Percentiles rank a stretch among this genome's conserved stretches.
These are phyloP conservation scores for Botrytis fragariae DNA, from an alignment of 2,329 filamentous ascomycete species.

Conservation along the genomic window DNA sequence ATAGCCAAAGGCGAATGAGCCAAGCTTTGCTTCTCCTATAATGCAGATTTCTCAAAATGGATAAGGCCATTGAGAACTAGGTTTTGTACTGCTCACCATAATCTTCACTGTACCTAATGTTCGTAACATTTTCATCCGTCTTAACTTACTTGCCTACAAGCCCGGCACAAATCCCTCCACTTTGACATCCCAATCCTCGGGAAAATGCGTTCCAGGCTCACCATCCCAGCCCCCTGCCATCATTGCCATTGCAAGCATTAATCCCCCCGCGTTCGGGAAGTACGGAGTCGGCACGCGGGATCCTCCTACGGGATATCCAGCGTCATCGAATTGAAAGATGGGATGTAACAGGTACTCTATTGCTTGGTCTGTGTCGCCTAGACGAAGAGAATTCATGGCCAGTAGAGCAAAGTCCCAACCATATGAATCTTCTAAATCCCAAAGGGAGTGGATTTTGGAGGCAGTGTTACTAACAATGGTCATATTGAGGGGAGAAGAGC, in stretches of 20 bases:
- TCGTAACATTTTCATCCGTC: constrained; percentile 26
- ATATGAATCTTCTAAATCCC: constrained; percentile 44
- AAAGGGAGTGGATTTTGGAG: constrained; percentile 42
- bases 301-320: constrained; percentile 54
- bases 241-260: constrained; percentile 54
- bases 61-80: not conserved
- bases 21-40: no score
- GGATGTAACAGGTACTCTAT: constrained; percentile 47
- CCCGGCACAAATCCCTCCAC: constrained; percentile 49
- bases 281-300: constrained; percentile 55
- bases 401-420: constrained; percentile 49
- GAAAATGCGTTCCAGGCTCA: constrained; percentile 46
- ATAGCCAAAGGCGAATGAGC: no score
- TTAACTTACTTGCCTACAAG: constrained; percentile 59
- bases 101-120: not conserved
- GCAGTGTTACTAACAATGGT: constrained; percentile 41
- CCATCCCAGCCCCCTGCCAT: constrained; percentile 57
- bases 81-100: not conserved
- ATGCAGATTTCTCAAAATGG: no score
- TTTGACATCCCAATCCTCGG: constrained; percentile 47
- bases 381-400: constrained; percentile 46
- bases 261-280: constrained; percentile 50
- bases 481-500: constrained; percentile 39
- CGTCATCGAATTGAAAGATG: constrained; percentile 54
- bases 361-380: constrained; percentile 45